These are phyloP conservation scores for Paraphaeosphaeria sporulosa DNA, from an alignment of 2,329 filamentous ascomycete genomes.

Conservation along the genomic window DNA sequence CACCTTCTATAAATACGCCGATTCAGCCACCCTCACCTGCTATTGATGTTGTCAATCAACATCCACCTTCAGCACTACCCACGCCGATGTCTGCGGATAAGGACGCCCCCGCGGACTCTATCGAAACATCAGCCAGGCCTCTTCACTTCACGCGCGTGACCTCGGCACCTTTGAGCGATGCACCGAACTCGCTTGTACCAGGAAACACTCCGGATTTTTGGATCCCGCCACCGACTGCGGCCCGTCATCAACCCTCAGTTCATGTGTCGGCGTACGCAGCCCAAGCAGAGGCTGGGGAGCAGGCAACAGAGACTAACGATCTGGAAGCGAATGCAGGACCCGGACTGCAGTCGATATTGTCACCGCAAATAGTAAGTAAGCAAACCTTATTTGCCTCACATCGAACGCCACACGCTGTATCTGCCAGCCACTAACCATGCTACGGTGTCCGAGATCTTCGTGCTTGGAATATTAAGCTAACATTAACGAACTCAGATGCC, in stretches of 20 bases:
- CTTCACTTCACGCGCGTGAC: neutral
- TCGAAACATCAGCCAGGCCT: neutral
- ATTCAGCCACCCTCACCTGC: neutral
- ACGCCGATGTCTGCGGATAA: conserved; percentile 2
- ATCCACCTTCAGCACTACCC: neutral
- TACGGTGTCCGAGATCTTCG: neutral
- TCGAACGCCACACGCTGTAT: too few relatives aligned
- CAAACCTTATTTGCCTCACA: neutral
- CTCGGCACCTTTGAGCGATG: neutral
- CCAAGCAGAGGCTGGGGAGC: neutral
- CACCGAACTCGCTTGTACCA: neutral
- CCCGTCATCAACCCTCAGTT: neutral
- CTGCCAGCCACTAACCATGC: neutral
- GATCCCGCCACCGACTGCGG: neutral
- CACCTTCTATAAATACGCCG: neutral
- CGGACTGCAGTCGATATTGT: neutral
- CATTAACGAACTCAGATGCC: conserved; percentile 32
- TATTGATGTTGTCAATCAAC: neutral
- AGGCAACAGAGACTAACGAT: neutral
- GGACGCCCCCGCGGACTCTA: neutral
- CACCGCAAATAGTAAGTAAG: neutral
- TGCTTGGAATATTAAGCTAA: neutral
- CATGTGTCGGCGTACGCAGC: neutral
- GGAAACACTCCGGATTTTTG: neutral
- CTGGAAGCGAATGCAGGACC: neutral